phyloP scores from a whole-genome alignment of 441 rosid genomes.

The Iberis amara region DNA sequence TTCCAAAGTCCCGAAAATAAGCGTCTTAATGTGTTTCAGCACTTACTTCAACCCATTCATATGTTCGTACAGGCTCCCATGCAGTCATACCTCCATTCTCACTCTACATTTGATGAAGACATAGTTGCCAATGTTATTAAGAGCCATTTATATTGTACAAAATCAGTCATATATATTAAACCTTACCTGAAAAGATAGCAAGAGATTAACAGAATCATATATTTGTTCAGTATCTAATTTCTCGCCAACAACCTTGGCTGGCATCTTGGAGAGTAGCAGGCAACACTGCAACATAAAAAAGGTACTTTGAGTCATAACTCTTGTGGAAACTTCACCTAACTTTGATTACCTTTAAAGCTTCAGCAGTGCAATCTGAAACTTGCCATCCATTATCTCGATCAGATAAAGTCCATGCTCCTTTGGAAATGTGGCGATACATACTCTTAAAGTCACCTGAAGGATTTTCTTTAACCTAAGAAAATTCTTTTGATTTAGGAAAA shows the following conservation, averaged over 20 bases:
- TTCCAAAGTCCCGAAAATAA: no score
- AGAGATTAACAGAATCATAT: constrained; percentile 55
- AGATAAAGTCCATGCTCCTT: constrained; percentile 59
- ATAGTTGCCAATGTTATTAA: no score
- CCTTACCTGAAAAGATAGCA: constrained; percentile 55
- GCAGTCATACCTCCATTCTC: constrained; percentile 42
- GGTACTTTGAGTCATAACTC: not conserved
- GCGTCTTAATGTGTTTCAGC: constrained; percentile 1
- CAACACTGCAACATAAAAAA: constrained; percentile 47
- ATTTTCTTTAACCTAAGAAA: constrained; percentile 44
- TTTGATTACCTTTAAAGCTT: constrained; percentile 43
- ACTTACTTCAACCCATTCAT: constrained; percentile 52
- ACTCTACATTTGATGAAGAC: constrained; percentile 15
- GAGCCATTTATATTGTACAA: no score
- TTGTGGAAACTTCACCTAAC: not conserved
- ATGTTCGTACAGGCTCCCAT: constrained; percentile 60
- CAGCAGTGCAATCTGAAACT: constrained; percentile 62
- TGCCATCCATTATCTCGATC: constrained; percentile 64
- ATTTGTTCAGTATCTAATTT: constrained; percentile 44
- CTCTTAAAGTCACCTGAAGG: constrained; percentile 47
- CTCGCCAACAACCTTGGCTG: constrained; percentile 60
- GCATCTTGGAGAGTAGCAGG: constrained; percentile 58
- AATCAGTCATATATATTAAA: not conserved
- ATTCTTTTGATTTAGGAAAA: not conserved
- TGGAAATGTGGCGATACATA: constrained; percentile 53